phyloP scores from a whole-genome alignment of 208 protist species.

The Kentomonas sorsogonicus region DNA sequence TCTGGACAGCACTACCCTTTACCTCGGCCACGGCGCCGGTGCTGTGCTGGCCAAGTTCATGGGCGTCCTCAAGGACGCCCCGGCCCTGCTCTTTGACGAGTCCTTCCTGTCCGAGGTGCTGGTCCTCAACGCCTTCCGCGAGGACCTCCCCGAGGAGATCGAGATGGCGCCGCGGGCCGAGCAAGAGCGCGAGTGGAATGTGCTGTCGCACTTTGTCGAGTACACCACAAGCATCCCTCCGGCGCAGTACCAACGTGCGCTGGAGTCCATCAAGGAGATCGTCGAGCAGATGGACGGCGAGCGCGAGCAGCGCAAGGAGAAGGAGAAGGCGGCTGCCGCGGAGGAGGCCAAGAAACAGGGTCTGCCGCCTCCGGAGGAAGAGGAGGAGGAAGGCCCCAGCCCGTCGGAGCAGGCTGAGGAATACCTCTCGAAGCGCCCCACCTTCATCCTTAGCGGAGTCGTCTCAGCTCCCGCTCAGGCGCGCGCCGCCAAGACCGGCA shows the following conservation, averaged over 20 bases:
- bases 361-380: constrained; percentile 5
- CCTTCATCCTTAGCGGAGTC: constrained; percentile 22
- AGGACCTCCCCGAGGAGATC: constrained; percentile 22
- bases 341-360: constrained; percentile 16
- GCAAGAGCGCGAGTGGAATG: constrained; percentile 17
- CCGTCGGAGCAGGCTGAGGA: constrained; percentile 8
- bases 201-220: too few species aligned
- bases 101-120: constrained; percentile 31
- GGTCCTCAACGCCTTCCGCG: constrained; percentile 22
- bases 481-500: constrained; percentile 27
- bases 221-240: too few species aligned
- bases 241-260: too few species aligned
- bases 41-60: constrained; percentile 35
- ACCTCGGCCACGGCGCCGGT: constrained; percentile 43
- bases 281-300: constrained; percentile 15
- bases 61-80: constrained; percentile 22
- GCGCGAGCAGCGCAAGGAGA: constrained; percentile 6
- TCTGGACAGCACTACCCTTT: constrained; percentile 26
- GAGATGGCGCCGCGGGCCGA: constrained; percentile 20
- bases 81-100: constrained; percentile 38
- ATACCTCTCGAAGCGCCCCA: constrained; percentile 28
- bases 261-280: constrained; percentile 1
- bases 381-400: not conserved
- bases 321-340: constrained; percentile 21
- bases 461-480: constrained; percentile 14